Percentiles rank a stretch among this genome's conserved stretches.
Conservation (phyloP, 1,284 basidiomycete genomes). For the Kalmanozyma brasiliensis region DNA sequence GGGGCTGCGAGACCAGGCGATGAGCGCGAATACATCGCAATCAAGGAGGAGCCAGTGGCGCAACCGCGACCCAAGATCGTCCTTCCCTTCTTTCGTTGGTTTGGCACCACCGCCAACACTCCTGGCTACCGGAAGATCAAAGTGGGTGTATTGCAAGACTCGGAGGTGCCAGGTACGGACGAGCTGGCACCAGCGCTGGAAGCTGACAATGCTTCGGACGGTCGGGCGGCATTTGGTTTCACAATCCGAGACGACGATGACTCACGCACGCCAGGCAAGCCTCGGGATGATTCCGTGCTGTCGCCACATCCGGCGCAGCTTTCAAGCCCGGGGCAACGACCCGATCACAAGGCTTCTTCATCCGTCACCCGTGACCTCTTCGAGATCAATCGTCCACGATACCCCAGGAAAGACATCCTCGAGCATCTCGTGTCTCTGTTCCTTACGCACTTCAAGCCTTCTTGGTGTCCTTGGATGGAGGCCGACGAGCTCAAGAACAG, state of each 20-base stretch:
- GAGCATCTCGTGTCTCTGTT: constrained; percentile 52
- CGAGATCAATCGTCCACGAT: constrained; percentile 55
- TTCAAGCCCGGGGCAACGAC: constrained; percentile 20
- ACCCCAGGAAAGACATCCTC: constrained; percentile 52
- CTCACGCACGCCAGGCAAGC: constrained; percentile 21
- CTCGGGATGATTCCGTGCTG: constrained; percentile 26
- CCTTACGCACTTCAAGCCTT: constrained; percentile 50
- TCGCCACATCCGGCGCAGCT: constrained; percentile 28
- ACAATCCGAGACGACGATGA: constrained; percentile 44
- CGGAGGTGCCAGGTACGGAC: constrained; percentile 42
- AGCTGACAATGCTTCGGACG: constrained; percentile 8
- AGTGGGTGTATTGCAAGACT: constrained; percentile 55
- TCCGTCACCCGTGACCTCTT: constrained; percentile 55
- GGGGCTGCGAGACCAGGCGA: constrained; percentile 22
- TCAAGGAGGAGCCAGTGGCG: constrained; percentile 10
- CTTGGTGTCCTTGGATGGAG: constrained; percentile 58
- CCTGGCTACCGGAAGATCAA: constrained; percentile 62
- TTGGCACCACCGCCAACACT: constrained; percentile 61
- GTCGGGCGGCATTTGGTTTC: constrained; percentile 22
- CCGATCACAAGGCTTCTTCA: constrained; percentile 44
- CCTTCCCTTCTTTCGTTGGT: constrained; percentile 64
- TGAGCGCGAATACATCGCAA: constrained; percentile 15
- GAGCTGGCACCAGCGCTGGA: constrained; percentile 37
- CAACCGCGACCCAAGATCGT: constrained; percentile 50
- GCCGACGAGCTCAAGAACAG: constrained; percentile 45